Conservation (phyloP, 73 alveolate species). For the Chromera velia region DNA sequence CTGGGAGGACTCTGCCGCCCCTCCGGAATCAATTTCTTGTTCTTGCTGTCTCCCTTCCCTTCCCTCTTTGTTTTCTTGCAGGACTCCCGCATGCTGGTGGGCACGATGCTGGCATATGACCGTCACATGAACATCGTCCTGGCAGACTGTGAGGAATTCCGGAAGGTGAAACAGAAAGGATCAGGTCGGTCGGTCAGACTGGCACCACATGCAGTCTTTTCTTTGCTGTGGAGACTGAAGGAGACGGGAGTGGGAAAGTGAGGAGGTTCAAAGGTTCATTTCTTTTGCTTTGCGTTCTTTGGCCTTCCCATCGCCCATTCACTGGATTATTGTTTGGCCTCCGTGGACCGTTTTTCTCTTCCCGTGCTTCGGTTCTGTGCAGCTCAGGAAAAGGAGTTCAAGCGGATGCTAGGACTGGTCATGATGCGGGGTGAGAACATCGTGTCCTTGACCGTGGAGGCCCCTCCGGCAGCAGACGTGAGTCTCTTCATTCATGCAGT, state of each 20-base stretch:
- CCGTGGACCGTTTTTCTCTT: too few relatives aligned
- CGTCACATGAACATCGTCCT: slow-evolving; percentile 93
- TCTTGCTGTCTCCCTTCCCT: too few relatives aligned
- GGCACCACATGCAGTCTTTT: too few relatives aligned
- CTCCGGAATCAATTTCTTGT: too few relatives aligned
- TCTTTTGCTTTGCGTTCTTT: neutral
- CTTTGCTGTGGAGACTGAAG: slow-evolving; percentile 71
- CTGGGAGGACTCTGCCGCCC: too few relatives aligned
- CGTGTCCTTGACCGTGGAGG: slow-evolving; percentile 92
- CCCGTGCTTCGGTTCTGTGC: too few relatives aligned
- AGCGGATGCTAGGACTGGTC: neutral
- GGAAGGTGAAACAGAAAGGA: slow-evolving; percentile 86
- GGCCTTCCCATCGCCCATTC: too few relatives aligned
- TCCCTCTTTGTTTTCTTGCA: neutral
- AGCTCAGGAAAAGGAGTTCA: neutral
- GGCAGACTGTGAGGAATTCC: slow-evolving; percentile 95
- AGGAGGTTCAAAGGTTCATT: neutral
- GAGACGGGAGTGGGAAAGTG: slow-evolving; percentile 48
- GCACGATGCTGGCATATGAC: slow-evolving; percentile 91
- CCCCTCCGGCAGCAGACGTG: slow-evolving; percentile 29
- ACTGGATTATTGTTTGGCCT: too few relatives aligned
- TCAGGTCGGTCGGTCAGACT: too few relatives aligned
- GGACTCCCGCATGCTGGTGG: slow-evolving; percentile 76
- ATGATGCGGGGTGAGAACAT: slow-evolving; percentile 86
- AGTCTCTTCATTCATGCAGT: neutral